Evolutionary conservation across 495 filamentous ascomycete species (phyloP).

Genomic region (Glarea lozoyensis): DNA sequence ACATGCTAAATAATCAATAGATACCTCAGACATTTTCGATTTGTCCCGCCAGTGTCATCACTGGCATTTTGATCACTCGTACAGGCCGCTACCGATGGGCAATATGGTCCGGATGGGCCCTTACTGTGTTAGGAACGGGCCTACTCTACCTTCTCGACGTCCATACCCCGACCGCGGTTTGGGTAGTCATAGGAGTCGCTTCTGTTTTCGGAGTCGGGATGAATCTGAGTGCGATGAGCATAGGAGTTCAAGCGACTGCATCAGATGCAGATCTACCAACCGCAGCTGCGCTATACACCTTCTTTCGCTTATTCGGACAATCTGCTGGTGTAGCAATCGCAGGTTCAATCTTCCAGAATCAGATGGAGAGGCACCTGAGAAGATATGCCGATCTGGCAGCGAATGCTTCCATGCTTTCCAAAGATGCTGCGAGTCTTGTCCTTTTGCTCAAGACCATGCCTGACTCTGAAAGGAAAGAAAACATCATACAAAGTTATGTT

Average conservation of each 20-base stretch:
- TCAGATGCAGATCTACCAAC: constrained; percentile 38
- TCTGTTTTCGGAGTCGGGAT: constrained; percentile 47
- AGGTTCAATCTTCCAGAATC: constrained; percentile 50
- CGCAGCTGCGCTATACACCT: constrained; percentile 47
- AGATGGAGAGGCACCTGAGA: too few species aligned
- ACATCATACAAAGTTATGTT: too few species aligned
- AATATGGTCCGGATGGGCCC: constrained; percentile 46
- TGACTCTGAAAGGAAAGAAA: too few species aligned
- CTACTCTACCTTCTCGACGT: constrained; percentile 40
- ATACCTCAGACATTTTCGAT: constrained; percentile 48
- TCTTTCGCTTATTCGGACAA: constrained; percentile 49
- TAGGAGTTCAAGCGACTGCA: constrained; percentile 34
- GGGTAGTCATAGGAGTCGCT: constrained; percentile 43
- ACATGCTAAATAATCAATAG: too few species aligned
- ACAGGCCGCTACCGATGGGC: constrained; percentile 32
- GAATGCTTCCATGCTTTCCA: too few species aligned
- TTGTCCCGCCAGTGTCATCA: constrained; percentile 33
- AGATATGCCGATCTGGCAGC: too few species aligned
- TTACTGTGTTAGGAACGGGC: constrained; percentile 36
- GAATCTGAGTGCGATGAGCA: constrained; percentile 38
- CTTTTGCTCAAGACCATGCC: too few species aligned
- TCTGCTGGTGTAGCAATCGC: constrained; percentile 39
- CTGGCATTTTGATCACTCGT: constrained; percentile 38
- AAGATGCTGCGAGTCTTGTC: too few species aligned
- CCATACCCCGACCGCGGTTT: constrained; percentile 33